Evolutionary conservation across 192 early-diverging fungal species (phyloP), one percentile per base, ranked within the genome.

Genomic region (Coemansia sp.): DNA sequence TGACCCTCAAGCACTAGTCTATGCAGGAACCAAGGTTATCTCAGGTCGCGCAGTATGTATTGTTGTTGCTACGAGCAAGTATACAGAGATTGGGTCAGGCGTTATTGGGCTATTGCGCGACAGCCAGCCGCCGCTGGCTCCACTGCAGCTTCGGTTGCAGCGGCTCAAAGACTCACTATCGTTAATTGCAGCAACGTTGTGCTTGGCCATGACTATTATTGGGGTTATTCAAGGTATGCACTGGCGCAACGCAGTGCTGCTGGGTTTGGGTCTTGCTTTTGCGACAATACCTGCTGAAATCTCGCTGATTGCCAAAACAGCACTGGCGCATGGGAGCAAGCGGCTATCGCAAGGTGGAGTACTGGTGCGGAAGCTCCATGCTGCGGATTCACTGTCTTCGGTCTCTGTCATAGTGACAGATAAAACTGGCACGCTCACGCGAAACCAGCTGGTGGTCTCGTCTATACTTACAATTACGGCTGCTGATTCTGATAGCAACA

Each of bases 381-480:
- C 87, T 3, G 85, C 87, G 3, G 89, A 89, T 47, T 86, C 87
- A 3, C 74, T 91, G 6, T 83, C 85, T 11, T 72, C 81, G 0
- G 85, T 89, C 4, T 87, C 85, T 6, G 65, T 85, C n/a, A 69
- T 91, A 22, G 84, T 85, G 4, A 89, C 87, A 1, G 89, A 91
- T 60, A 91, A 91, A 66, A 91, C 89, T 0, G 89, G 89, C 8
- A 91, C 89, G 7, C 67, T 91, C 21, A 91, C 89, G 0, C 67
- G 71, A 42, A 89, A 87, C 62, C 66, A 85, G 57, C 84, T 90
- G 78, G 64, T 71, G 9, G 87, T 87, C 0, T 66, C 73, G 55
- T 72, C 78, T 46, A 60, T 81, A 11, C 21, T 75, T 31, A 22
- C 57, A 3, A 48, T 72, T 12, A 52, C 64, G 17, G n/a, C 46